These are phyloP conservation scores for Diversispora epigaea DNA, from an alignment of 192 early-diverging fungal genomes.

Conservation along the genomic window DNA sequence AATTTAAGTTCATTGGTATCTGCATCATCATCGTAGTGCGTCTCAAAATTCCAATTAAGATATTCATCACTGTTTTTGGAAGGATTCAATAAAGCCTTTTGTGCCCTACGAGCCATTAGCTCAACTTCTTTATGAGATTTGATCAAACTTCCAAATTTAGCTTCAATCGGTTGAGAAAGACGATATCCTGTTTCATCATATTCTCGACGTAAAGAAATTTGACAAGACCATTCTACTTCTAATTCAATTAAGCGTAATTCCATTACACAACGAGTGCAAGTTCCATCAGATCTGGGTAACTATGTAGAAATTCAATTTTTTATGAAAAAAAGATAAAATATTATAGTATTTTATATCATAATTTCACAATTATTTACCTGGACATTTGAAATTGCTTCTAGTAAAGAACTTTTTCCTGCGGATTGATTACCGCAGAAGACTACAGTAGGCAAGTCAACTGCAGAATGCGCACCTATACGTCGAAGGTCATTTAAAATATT, in stretches of 20 bases:
- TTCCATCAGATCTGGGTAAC: conserved; percentile 52
- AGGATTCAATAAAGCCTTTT: conserved; percentile 60
- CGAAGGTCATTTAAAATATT: conserved; percentile 2
- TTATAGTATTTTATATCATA: not conserved
- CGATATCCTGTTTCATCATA: conserved; percentile 41
- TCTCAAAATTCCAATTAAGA: conserved; percentile 20
- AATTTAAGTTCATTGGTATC: conserved; percentile 50
- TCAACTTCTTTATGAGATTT: conserved; percentile 41
- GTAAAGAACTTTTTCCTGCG: conserved; percentile 52
- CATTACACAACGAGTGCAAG: conserved; percentile 57
- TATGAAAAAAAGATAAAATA: not conserved
- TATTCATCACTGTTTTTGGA: not conserved
- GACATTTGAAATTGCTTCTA: conserved; percentile 56
- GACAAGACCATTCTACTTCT: conserved; percentile 41
- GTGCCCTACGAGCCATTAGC: conserved; percentile 47
- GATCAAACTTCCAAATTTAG: conserved; percentile 41
- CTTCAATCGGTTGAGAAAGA: conserved; percentile 39
- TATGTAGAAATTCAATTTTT: not conserved
- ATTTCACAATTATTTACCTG: conserved; percentile 2
- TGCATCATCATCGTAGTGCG: conserved; percentile 43
- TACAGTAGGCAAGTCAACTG: conserved; percentile 54
- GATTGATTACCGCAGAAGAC: conserved; percentile 59
- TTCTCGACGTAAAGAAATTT: conserved; percentile 49
- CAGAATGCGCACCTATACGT: not conserved
- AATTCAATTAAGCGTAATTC: conserved; percentile 48